A percentile compares a stretch with the other conserved stretches of the same genome.
phyloP scores from a whole-genome alignment of 306 rosid species.

The Castanea crenata region DNA sequence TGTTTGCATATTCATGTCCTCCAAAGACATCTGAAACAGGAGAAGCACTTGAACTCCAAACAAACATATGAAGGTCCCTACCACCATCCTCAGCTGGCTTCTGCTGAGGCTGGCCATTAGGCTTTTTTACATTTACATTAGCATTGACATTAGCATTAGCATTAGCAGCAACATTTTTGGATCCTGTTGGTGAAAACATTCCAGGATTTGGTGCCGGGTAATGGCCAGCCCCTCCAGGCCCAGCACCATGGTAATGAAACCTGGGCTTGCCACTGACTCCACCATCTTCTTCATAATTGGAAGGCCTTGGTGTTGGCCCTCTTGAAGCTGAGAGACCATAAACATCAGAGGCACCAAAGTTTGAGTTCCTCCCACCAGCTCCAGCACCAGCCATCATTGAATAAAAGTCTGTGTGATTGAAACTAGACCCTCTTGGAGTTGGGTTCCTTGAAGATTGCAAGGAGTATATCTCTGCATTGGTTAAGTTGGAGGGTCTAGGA shows the following conservation, averaged over 20 bases:
- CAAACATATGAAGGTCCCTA: conserved; percentile 83
- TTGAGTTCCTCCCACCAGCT: conserved; percentile 66
- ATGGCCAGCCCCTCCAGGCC: conserved; percentile 39
- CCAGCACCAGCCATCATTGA: conserved; percentile 80
- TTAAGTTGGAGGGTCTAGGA: conserved; percentile 76
- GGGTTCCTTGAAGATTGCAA: conserved; percentile 74
- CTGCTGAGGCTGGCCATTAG: conserved; percentile 52
- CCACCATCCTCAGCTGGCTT: conserved; percentile 45
- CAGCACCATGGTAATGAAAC: conserved; percentile 36
- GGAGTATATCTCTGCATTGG: conserved; percentile 86
- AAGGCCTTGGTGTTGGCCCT: conserved; percentile 76
- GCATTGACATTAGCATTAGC: conserved; percentile 28
- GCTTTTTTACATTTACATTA: conserved; percentile 39
- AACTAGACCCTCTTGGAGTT: conserved; percentile 82
- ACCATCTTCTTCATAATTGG: conserved; percentile 68
- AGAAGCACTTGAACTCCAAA: conserved; percentile 86
- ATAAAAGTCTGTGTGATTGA: conserved; percentile 79
- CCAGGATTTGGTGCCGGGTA: conserved; percentile 85
- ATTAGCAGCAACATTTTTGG: conserved; percentile 39
- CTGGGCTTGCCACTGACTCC: conserved; percentile 36
- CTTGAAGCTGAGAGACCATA: conserved; percentile 68
- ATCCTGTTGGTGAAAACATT: conserved; percentile 66
- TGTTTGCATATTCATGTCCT: conserved; percentile 55
- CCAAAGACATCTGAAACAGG: conserved; percentile 85
- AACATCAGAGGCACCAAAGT: conserved; percentile 64